phyloP scores from a whole-genome alignment of 495 filamentous ascomycete species.

The Xeromyces bisporus region DNA sequence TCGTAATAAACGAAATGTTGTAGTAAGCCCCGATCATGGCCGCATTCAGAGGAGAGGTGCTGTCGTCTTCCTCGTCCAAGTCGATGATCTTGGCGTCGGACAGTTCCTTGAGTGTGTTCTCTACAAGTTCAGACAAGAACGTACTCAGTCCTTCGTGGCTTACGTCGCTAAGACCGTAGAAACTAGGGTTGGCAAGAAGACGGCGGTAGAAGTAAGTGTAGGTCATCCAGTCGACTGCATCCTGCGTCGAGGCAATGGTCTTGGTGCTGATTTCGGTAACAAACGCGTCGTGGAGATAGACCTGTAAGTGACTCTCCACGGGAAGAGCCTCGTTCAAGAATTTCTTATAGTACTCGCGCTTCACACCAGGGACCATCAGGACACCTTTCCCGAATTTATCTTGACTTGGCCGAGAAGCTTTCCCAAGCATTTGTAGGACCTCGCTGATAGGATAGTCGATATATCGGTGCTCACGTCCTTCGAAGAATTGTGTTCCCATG shows the following conservation, averaged over 20 bases:
- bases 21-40: constrained; percentile 98
- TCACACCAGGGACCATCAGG: constrained; percentile 84
- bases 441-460: constrained; percentile 93
- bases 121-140: constrained; percentile 89
- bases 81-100: constrained; percentile 91
- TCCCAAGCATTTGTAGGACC: constrained; percentile 99
- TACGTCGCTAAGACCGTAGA: constrained; percentile 77
- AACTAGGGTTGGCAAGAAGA: constrained; percentile 91
- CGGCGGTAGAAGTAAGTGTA: constrained; percentile 98
- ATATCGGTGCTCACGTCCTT: constrained; percentile 92
- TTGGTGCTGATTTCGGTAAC: constrained; percentile 91
- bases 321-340: constrained; percentile 94
- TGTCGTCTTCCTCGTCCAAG: constrained; percentile 90
- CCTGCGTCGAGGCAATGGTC: constrained; percentile 85
- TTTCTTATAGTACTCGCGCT: constrained; percentile 96
- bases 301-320: constrained; percentile 84
- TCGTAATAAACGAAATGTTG: constrained; percentile 97
- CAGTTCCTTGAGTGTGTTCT: constrained; percentile 81
- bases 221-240: constrained; percentile 95
- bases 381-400: constrained; percentile 80
- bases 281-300: constrained; percentile 86
- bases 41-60: constrained; percentile 74
- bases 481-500: constrained; percentile 98
- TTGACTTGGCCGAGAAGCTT: constrained; percentile 58
- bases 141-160: constrained; percentile 87